These are phyloP conservation scores for Fraxinus americana DNA, from an alignment of 257 asterid genomes.

Conservation along the genomic window DNA sequence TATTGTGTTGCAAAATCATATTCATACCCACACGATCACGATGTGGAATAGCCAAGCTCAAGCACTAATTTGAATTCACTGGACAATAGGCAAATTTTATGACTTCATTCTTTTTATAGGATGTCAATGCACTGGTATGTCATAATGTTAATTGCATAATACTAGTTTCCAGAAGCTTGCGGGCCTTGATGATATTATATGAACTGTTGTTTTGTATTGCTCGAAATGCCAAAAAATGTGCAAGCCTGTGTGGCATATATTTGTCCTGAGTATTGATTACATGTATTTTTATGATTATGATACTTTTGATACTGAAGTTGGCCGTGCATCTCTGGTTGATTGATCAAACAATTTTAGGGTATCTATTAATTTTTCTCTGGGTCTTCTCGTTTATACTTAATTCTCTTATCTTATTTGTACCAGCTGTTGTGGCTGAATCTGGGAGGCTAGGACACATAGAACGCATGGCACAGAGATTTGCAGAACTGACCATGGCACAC, in stretches of 20 bases:
- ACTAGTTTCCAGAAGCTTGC: background rate
- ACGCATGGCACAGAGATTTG: conserved; percentile 15
- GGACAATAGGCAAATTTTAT: background rate
- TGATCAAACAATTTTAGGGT: too few relatives aligned
- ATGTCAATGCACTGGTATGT: conserved; percentile 3
- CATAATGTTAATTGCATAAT: background rate
- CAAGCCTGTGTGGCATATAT: too few relatives aligned
- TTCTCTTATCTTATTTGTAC: conserved; percentile 12
- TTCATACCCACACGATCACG: background rate
- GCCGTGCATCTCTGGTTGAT: too few relatives aligned
- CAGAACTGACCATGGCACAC: conserved; percentile 45
- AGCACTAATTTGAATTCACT: background rate
- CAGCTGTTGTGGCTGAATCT: conserved; percentile 50
- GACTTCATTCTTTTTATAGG: background rate
- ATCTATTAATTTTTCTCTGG: background rate
- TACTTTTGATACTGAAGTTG: too few relatives aligned
- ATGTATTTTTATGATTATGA: too few relatives aligned
- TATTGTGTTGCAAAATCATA: background rate
- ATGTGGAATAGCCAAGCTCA: background rate
- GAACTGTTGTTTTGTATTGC: too few relatives aligned
- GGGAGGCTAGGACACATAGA: conserved; percentile 35
- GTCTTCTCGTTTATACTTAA: conserved; percentile 16
- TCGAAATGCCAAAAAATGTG: too few relatives aligned
- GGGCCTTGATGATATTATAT: too few relatives aligned
- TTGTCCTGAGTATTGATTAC: too few relatives aligned